Base-by-base conservation (phyloP, 2,329 filamentous ascomycete species). In the Leptodontidium sp. region DNA sequence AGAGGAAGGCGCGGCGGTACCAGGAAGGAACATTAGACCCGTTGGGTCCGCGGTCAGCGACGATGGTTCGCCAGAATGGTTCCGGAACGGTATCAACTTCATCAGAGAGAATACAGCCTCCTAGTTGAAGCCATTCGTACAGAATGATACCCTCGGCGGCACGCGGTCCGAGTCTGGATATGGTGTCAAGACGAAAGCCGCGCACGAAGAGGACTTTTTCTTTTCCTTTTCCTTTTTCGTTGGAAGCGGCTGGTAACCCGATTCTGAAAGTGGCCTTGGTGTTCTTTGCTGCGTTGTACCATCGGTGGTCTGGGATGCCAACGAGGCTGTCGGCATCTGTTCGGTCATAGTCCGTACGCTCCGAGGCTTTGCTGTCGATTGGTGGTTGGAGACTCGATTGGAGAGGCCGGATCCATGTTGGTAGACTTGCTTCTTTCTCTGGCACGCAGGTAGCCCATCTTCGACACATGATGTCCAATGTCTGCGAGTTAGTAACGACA, bases 1-100 rank as follows among this genome's bases (percentile, higher is more conserved):
- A 21, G 21, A 21, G 21, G 21, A 21, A 21, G 21, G 21, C 21
- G 21, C 21, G 21, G 21, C 21, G 21, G 21, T 21, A 21, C 68
- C 66, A 70, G 1, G 50, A 55, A 9, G 66, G 68, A 6, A 52
- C 32, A 29, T 67, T 53, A 0, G 50, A 43, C 12, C 70, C 68
- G 24, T 71, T 24, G 6, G 52, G 65, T 1, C 68, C 65, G 7
- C 68, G 65, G 49, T 74, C 66, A 24, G 71, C 68, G 21, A 74
- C 70, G 15, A 74, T 32, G 6, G 67, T 69, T n/a, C 68, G 49
- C 67, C 64, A 73, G 52, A 72, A 66, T 15, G n/a, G 38, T 40
- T 40, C 38, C 2, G 38, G 38, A 8, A 40, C 38, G 11, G 8
- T 35, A 32, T 59, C 45, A 15, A 4, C 38, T 15, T 53, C 43